Base-by-base conservation (phyloP, 2,329 filamentous ascomycete species). In the Macrophomina pseudophaseolina region DNA sequence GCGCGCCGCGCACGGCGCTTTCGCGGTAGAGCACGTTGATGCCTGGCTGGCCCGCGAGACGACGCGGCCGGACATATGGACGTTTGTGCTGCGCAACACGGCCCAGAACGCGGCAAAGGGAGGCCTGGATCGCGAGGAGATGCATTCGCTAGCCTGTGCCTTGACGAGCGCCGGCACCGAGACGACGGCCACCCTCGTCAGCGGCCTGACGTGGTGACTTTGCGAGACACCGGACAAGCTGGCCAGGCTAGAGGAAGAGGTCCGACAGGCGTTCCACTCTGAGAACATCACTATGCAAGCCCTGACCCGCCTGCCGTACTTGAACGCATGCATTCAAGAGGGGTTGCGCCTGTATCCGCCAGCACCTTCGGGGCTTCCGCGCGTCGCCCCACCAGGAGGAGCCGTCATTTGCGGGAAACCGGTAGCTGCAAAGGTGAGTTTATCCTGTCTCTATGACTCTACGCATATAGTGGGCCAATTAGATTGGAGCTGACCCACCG, bases 261-360 rank as follows among this genome's bases (percentile, higher is more conserved):
- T 63, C 12, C 16, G 59, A 11, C 35, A 30, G 35, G 12, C 1
- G 54, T 11, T 11, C 18, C 23, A 12, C 18, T 5, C 4, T 16
- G 18, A 30, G 6, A 18, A 30, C 8, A 11, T 30, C 35, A 38
- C 35, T 5, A 72, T 81, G 67, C 69, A 72, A 4, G 59, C 66
- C 2, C 35, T 38, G 35, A 70, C 71, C 12, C 66, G 73, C 2
- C 67, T 82, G 16, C 71, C 71, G 0, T 82, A 80, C 66, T 59
- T 82, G 12, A 71, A 74, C 16, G 80, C 79, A 0, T 78, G 77
- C 48, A 71, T 83, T 7, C 77, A 81, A 35, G 81, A 83, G 68
- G 73, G 73, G 0, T 69, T 82, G 42, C 75, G 81, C 8, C 54
- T 81, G 5, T 82, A 81, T 58, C 81, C 81, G 1, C 80, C 80